Conservation (phyloP, 306 rosid genomes). For the Gillenia trifoliata region DNA sequence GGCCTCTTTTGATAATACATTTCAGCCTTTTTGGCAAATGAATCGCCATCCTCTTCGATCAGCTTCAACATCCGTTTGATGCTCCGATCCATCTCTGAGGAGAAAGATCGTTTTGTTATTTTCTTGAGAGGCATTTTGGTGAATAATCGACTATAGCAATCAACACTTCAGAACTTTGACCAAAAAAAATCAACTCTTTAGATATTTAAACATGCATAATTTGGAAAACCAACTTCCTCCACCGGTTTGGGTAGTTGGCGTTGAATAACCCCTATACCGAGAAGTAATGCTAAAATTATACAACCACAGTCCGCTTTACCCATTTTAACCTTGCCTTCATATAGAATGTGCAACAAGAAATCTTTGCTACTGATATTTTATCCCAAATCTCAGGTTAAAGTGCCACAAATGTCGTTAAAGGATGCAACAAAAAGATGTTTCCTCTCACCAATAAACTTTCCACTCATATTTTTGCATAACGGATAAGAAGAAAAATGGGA, state of each 20-base stretch:
- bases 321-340: conserved; percentile 38
- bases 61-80: conserved; percentile 90
- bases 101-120: conserved; percentile 40
- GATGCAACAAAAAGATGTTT: background rate
- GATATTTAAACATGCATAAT: conserved; percentile 15
- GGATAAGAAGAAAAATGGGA: background rate
- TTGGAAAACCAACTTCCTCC: conserved; percentile 25
- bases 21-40: conserved; percentile 90
- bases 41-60: conserved; percentile 91
- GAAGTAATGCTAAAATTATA: conserved; percentile 22
- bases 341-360: conserved; percentile 21
- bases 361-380: background rate
- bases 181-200: background rate
- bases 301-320: conserved; percentile 19
- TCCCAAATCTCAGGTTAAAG: conserved; percentile 1
- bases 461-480: background rate
- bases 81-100: conserved; percentile 79
- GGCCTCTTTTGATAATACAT: conserved; percentile 98
- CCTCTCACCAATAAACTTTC: background rate
- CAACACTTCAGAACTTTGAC: background rate
- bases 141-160: conserved; percentile 14
- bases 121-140: conserved; percentile 37
- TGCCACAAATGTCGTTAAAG: conserved; percentile 20
- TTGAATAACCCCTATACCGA: conserved; percentile 19
- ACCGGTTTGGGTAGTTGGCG: conserved; percentile 22